Evolutionary conservation across 2,329 filamentous ascomycete genomes (phyloP).

Genomic region (Periconia macrospinosa): DNA sequence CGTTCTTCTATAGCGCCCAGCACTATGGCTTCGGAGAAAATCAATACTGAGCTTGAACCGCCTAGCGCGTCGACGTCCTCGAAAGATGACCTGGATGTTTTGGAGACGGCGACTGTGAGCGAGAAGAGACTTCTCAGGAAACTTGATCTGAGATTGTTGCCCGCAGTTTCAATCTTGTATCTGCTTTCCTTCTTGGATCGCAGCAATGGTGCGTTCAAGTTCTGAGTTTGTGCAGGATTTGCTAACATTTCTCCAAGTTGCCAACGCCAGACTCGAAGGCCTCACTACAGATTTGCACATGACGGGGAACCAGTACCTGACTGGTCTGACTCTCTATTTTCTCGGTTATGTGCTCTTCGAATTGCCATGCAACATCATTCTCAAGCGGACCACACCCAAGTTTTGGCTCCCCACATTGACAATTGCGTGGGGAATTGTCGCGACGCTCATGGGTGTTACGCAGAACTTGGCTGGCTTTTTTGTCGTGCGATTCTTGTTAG

Average conservation of each 20-base stretch:
- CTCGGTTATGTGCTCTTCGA: slow-evolving; percentile 54
- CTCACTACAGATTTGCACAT: slow-evolving; percentile 34
- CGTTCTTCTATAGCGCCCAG: neutral
- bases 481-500: slow-evolving; percentile 51
- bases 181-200: slow-evolving; percentile 43
- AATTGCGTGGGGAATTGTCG: slow-evolving; percentile 51
- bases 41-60: slow-evolving; percentile 12
- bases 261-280: slow-evolving; percentile 51
- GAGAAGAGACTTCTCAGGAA: slow-evolving; percentile 63
- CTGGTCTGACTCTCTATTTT: slow-evolving; percentile 68
- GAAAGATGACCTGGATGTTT: slow-evolving; percentile 30
- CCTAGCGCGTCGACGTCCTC: slow-evolving; percentile 23
- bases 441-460: slow-evolving; percentile 55
- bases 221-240: neutral
- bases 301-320: slow-evolving; percentile 60
- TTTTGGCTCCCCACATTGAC: slow-evolving; percentile 53
- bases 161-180: slow-evolving; percentile 47
- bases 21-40: slow-evolving; percentile 30
- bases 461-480: slow-evolving; percentile 52
- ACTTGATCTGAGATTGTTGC: slow-evolving; percentile 49
- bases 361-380: slow-evolving; percentile 64
- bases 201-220: slow-evolving; percentile 31
- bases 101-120: slow-evolving; percentile 42
- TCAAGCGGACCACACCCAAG: slow-evolving; percentile 61
- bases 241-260: slow-evolving; percentile 24